Evolutionary conservation across 2,329 filamentous ascomycete species (phyloP), one percentile per base, ranked within the genome.

Genomic region (Diaporthe sp.): DNA sequence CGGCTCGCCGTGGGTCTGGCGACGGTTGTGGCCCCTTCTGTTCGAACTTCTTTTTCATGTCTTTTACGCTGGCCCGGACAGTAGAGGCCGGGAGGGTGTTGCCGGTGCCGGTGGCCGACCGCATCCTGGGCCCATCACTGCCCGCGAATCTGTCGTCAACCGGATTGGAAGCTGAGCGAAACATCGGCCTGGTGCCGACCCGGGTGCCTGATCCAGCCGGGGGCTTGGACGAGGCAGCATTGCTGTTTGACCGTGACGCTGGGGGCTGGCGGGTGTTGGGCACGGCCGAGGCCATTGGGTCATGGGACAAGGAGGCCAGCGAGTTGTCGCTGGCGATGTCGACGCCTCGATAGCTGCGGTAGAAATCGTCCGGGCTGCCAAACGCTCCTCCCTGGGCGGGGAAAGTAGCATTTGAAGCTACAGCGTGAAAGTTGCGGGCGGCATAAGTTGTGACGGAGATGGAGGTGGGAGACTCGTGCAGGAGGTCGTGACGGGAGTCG

Each of bases 41-140:
- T 83, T 96, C 94, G 84, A 96, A 97, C 73, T 90, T 92, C 83
- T 93, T 94, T 80, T 94, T 92, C 77, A 97, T 87, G 81, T 97
- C 94, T 84, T 93, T 95, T 79, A 97, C 94, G 76, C 93, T 96
- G n/a, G 92, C 88, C 78, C 93, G 89, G 58, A 81, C 78, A 15
- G 79, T 72, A 13, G 65, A 70, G 13, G 75, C 75, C 31, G 75
- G 55, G 71, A 80, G 81, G 39, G 79, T 80, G 78, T 76, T 78
- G 85, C 84, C 78, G 78, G 84, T 79, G 85, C 84, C 78, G 79
- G 84, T 80, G 62, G 82, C 81, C 71, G 81, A 80, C 57, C 81
- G 80, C 71, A 83, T 79, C 76, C 81, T 85, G 75, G 78, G 77
- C 67, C 78, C 78, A 73, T 81, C 78, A 61, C 79, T 78, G 61